Percentiles rank a stretch among this genome's conserved stretches.
phyloP scores from a whole-genome alignment of 306 rosid species.

The Adenanthera pavonina region DNA sequence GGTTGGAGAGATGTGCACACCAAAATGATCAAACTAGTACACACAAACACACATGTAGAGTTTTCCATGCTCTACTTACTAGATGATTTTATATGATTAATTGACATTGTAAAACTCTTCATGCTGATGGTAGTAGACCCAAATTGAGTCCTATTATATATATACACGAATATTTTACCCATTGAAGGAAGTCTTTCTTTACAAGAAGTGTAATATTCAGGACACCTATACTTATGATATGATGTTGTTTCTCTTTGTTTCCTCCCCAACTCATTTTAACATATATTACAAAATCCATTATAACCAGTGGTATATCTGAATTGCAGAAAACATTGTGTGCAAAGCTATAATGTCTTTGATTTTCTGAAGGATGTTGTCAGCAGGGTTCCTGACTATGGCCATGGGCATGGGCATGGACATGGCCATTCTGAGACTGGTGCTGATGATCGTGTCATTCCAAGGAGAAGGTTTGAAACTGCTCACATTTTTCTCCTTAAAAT shows the following conservation, averaged over 20 bases:
- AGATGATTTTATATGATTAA: background rate
- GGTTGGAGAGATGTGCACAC: background rate
- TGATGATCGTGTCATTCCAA: slow-evolving; percentile 72
- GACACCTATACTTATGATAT: slow-evolving; percentile 16
- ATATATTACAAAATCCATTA: slow-evolving; percentile 8
- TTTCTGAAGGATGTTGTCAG: slow-evolving; percentile 82
- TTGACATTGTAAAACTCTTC: background rate
- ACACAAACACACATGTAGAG: background rate
- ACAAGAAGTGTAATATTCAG: background rate
- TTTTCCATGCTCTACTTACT: background rate
- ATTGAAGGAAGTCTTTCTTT: slow-evolving; percentile 3
- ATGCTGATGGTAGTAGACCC: slow-evolving; percentile 5
- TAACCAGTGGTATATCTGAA: slow-evolving; percentile 36
- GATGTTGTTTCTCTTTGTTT: slow-evolving; percentile 19
- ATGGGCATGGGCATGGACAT: slow-evolving; percentile 55
- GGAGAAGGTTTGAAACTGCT: slow-evolving; percentile 67
- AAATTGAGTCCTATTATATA: background rate
- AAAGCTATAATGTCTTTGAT: slow-evolving; percentile 79
- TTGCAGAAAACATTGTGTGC: slow-evolving; percentile 92
- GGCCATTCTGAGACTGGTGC: slow-evolving; percentile 83
- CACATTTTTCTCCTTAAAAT: slow-evolving; percentile 7
- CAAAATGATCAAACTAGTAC: background rate
- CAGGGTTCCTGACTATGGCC: slow-evolving; percentile 80
- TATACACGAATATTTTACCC: background rate
- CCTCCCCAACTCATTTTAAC: background rate